Base-by-base conservation (phyloP, 192 early-diverging fungal genomes). In the Powellomyces hirtus region DNA sequence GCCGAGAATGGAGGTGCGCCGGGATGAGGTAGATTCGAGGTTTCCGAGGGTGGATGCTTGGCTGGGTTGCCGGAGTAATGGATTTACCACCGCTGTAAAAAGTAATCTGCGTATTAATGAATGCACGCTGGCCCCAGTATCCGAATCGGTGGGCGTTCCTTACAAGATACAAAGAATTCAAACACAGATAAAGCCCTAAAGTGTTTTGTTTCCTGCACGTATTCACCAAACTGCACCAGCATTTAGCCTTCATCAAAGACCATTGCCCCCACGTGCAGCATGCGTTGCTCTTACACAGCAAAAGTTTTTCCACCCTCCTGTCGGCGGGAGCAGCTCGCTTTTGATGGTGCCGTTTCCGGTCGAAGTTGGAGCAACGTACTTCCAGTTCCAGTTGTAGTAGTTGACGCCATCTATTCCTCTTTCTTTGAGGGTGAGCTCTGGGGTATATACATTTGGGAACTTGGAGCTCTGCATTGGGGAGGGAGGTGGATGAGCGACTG, bases 151-250 rank as follows among this genome's bases (percentile, higher is more conserved):
- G n/a, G n/a, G 33, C 14, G 22, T 18, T 51, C 4, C 67, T 69
- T 60, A 69, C 67, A 49, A 11, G 67, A 69, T 30, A 69, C 30
- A 34, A 69, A 60, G 20, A 60, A 60, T 26, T 69, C 67, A n/a
- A 69, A 60, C 1, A 42, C 20, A 13, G 36, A 16, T 10, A 69
- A 30, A 8, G 56, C 38, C 7, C 55, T 30, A 18, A 59, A 60
- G 24, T 52, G 64, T 38, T 66, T 66, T 4, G 11, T 35, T 6
- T 59, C 67, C 7, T 26, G 14, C 26, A 31, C 42, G 26, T 60
- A 46, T 20, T 55, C 55, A 4, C 56, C 67, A 22, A 69, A 49
- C 67, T 69, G 10, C 3, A 38, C 2, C 8, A 42, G 40, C 40
- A 42, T 42, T n/a, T n/a, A n/a, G n/a, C n/a, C n/a, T n/a, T n/a